Base-by-base conservation (phyloP, 768 basidiomycete genomes). In the Leccinum uliginosum region DNA sequence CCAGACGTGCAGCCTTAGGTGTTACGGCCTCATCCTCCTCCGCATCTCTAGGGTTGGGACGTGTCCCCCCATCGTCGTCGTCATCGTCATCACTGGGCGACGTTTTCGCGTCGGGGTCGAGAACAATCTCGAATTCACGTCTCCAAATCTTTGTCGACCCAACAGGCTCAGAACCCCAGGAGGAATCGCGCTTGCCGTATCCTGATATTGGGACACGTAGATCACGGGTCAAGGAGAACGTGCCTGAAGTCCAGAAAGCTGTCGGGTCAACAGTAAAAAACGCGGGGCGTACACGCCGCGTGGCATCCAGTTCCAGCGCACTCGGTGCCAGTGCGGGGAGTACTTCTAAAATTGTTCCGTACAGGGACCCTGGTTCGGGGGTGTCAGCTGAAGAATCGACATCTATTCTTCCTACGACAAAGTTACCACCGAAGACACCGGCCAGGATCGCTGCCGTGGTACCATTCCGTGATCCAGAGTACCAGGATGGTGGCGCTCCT, bases 111-210 rank as follows among this genome's bases (percentile, higher is more conserved):
- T 57, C 74, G 32, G 66, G 73, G 23, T 67, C 71, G 5, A 67
- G 73, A 35, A 60, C 79, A 17, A 65, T 73, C 32, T 73, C 83
- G 6, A 90, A 87, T 59, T 73, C 78, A 15, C 82, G 83, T 35
- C 72, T 91, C 52, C 83, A 82, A 59, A 74, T 91, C 29, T 91
- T 89, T 66, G 78, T 87, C n/a, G 90, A 91, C 64, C 84, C 87
- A 12, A 72, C 79, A 6, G 85, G 83, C 38, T 71, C 74, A 44
- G 77, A 78, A 47, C 74, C 79, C 2, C 75, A 78, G 49, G 72
- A 76, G 12, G 76, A 76, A 9, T 73, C 76, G 21, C 71, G 68
- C n/a, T 62, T 71, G 50, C 74, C 81, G 15, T 92, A 85, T 80
- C 79, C 82, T 29, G 89, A 91, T 57, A 68, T 92, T 2, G 90